phyloP scores from a whole-genome alignment of 2,329 filamentous ascomycete species.

The Polychaeton citri region DNA sequence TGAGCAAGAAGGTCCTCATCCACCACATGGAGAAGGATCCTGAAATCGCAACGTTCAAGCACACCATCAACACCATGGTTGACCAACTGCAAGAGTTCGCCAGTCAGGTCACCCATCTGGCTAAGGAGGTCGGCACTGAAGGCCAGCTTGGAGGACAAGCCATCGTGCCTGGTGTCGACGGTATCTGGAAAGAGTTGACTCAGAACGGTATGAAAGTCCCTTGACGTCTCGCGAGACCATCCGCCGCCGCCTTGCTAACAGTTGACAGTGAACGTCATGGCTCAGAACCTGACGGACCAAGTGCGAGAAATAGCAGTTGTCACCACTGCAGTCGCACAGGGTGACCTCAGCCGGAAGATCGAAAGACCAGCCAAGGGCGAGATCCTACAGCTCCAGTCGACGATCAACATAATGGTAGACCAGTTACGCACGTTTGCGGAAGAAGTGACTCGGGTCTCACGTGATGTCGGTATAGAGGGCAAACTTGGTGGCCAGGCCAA shows the following conservation, averaged over 20 bases:
- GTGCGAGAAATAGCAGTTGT: slow-evolving; percentile 96
- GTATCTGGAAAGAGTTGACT: slow-evolving; percentile 95
- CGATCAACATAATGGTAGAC: slow-evolving; percentile 58
- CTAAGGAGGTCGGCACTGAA: slow-evolving; percentile 91
- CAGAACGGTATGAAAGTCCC: slow-evolving; percentile 38
- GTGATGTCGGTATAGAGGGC: slow-evolving; percentile 51
- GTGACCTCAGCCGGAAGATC: slow-evolving; percentile 92
- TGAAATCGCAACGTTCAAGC: slow-evolving; percentile 94
- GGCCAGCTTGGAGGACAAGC: slow-evolving; percentile 89
- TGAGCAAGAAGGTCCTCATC: slow-evolving; percentile 94
- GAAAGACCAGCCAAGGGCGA: slow-evolving; percentile 87
- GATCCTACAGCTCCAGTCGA: slow-evolving; percentile 88
- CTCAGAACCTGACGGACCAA: slow-evolving; percentile 93
- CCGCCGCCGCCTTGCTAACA: too few relatives aligned
- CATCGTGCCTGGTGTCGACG: slow-evolving; percentile 83
- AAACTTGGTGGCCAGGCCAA: slow-evolving; percentile 51
- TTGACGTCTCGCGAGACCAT: too few relatives aligned
- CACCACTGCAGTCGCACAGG: slow-evolving; percentile 85
- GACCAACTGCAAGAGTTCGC: slow-evolving; percentile 94
- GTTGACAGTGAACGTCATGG: slow-evolving; percentile 78
- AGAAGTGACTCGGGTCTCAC: slow-evolving; percentile 50
- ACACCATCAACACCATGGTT: slow-evolving; percentile 98
- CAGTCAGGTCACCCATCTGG: slow-evolving; percentile 87
- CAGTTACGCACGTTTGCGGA: slow-evolving; percentile 52
- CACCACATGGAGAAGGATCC: slow-evolving; percentile 95